Evolutionary conservation across 257 asterid species (phyloP).

Genomic region (Verbena officinalis): DNA sequence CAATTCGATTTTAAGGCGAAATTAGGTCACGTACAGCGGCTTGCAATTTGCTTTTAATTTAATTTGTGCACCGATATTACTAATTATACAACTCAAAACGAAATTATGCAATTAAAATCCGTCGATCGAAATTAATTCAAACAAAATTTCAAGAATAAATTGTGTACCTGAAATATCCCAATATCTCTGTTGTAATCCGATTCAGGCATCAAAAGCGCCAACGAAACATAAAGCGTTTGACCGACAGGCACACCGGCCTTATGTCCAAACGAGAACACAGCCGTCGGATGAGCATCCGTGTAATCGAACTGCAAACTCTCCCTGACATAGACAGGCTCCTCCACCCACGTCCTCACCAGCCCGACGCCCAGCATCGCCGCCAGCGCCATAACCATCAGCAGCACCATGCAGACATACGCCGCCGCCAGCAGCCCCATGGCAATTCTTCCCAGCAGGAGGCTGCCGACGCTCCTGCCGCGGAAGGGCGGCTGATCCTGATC

Average conservation of each 20-base stretch:
- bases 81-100: too few relatives aligned
- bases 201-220: conserved; percentile 74
- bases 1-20: too few relatives aligned
- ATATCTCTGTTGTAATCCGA: conserved; percentile 83
- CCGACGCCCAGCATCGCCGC: conserved; percentile 64
- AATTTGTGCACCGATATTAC: too few relatives aligned
- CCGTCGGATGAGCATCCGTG: conserved; percentile 58
- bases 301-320: conserved; percentile 69
- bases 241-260: conserved; percentile 52
- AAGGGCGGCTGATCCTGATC: conserved; percentile 7
- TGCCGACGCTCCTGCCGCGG: conserved; percentile 33
- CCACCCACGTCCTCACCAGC: conserved; percentile 63
- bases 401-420: conserved; percentile 51
- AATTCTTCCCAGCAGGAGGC: conserved; percentile 45
- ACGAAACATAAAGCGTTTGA: conserved; percentile 66
- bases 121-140: too few relatives aligned
- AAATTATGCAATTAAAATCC: too few relatives aligned
- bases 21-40: too few relatives aligned
- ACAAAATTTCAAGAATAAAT: not conserved
- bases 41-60: too few relatives aligned
- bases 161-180: conserved; percentile 74
- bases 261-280: conserved; percentile 37
- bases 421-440: conserved; percentile 71
- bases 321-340: conserved; percentile 59
- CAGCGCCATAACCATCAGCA: conserved; percentile 38